phyloP scores from a whole-genome alignment of 1,139 yeast genomes.

The Kurtzmaniella quercitrusa region DNA sequence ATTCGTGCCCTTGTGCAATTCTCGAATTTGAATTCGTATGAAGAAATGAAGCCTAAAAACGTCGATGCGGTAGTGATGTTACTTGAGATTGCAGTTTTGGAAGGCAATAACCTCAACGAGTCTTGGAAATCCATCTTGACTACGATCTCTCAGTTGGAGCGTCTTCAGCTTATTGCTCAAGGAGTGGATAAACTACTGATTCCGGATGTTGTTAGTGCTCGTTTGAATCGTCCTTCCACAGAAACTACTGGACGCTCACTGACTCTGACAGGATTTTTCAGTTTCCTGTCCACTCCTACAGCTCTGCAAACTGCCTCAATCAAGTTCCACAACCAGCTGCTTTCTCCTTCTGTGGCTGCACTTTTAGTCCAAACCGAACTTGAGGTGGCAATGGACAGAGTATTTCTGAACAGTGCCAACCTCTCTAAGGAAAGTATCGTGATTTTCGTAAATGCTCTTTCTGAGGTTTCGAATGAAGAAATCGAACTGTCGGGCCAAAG shows the following conservation, averaged over 20 bases:
- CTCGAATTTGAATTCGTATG: constrained; percentile 72
- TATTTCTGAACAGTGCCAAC: constrained; percentile 78
- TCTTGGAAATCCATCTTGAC: constrained; percentile 86
- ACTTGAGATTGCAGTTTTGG: constrained; percentile 72
- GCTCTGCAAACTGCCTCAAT: constrained; percentile 42
- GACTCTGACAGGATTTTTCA: constrained; percentile 46
- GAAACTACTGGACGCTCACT: constrained; percentile 36
- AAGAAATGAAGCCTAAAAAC: constrained; percentile 76
- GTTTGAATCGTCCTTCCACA: constrained; percentile 54
- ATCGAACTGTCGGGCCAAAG: constrained; percentile 84
- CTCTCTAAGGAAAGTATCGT: constrained; percentile 82
- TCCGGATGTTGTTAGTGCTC: constrained; percentile 82
- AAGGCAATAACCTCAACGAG: constrained; percentile 62
- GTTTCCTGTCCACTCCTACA: constrained; percentile 20
- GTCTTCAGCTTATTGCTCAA: constrained; percentile 81
- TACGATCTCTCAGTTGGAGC: constrained; percentile 84
- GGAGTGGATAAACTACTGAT: constrained; percentile 83
- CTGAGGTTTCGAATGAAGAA: constrained; percentile 86
- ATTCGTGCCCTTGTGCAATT: constrained; percentile 88
- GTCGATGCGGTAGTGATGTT: constrained; percentile 74
- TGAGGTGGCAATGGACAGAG: constrained; percentile 80
- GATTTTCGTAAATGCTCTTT: constrained; percentile 80
- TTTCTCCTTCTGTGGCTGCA: constrained; percentile 35
- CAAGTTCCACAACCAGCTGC: constrained; percentile 42
- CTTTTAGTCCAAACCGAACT: constrained; percentile 70